Percentiles rank a stretch among this genome's conserved stretches.
phyloP scores from a whole-genome alignment of 2,329 filamentous ascomycete species.

The Fusarium penzigii region DNA sequence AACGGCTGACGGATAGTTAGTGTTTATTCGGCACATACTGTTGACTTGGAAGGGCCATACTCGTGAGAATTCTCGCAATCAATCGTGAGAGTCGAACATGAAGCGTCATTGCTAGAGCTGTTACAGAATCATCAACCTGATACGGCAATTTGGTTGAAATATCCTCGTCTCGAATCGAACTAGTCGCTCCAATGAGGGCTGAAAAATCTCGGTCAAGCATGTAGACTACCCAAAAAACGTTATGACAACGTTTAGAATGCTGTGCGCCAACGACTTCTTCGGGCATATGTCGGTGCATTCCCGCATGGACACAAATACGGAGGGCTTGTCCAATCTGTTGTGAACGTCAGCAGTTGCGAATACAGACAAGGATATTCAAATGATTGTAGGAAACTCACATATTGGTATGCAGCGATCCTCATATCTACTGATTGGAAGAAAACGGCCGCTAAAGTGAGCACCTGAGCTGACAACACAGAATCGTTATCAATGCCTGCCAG shows the following conservation, averaged over 20 bases:
- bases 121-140: conserved; percentile 28
- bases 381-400: conserved; percentile 26
- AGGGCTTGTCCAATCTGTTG: conserved; percentile 34
- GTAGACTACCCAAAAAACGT: conserved; percentile 34
- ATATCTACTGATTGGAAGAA: conserved; percentile 44
- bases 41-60: conserved; percentile 2
- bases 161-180: conserved; percentile 31
- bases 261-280: conserved; percentile 20
- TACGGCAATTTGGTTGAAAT: conserved; percentile 33
- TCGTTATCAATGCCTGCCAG: conserved; percentile 26
- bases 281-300: conserved; percentile 30
- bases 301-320: conserved; percentile 34
- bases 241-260: conserved; percentile 30
- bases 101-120: conserved; percentile 26
- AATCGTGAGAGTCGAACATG: conserved; percentile 29
- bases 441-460: conserved; percentile 36
- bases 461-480: conserved; percentile 26
- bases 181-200: conserved; percentile 29
- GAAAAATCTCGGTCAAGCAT: conserved; percentile 32
- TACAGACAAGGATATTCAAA: rapidly evolving
- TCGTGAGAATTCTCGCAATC: conserved; percentile 23
- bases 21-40: rapidly evolving
- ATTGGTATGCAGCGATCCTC: conserved; percentile 40
- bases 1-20: conserved; percentile 13
- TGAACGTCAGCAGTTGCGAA: not conserved